Percentiles rank a stretch among this genome's conserved stretches.
These are phyloP conservation scores for Calocybe indica DNA, from an alignment of 768 basidiomycete genomes.

Conservation along the genomic window DNA sequence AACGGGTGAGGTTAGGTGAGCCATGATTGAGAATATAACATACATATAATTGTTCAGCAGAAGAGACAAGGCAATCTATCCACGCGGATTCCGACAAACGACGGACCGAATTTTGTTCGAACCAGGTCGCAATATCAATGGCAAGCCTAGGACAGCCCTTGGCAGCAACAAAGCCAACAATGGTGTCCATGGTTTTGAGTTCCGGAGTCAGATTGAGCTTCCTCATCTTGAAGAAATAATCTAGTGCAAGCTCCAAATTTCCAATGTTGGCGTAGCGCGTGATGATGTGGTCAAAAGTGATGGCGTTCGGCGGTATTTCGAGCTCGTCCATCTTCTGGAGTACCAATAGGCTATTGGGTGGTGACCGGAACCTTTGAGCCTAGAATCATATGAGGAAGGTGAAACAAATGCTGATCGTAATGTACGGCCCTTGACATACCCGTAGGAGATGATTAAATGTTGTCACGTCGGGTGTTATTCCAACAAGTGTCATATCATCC, in stretches of 20 bases:
- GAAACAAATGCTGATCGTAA: background rate
- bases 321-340: conserved; percentile 50
- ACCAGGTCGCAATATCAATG: conserved; percentile 59
- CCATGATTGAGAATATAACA: conserved; percentile 17
- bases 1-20: background rate
- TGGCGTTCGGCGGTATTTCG: conserved; percentile 41
- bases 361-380: conserved; percentile 28
- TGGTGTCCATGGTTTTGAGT: conserved; percentile 39
- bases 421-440: conserved; percentile 29
- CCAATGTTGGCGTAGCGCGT: conserved; percentile 33
- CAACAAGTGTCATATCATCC: conserved; percentile 58
- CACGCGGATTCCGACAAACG: conserved; percentile 51
- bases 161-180: conserved; percentile 50
- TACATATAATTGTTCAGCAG: conserved; percentile 65
- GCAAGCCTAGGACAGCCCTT: conserved; percentile 60
- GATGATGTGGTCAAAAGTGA: conserved; percentile 52
- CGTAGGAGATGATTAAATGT: conserved; percentile 57
- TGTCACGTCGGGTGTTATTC: conserved; percentile 40
- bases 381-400: conserved; percentile 18
- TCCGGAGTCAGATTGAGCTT: conserved; percentile 42
- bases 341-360: conserved; percentile 21
- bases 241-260: conserved; percentile 64
- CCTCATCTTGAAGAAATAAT: conserved; percentile 56
- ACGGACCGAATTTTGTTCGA: conserved; percentile 49
- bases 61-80: conserved; percentile 60